Base-by-base conservation (phyloP, 1,139 yeast genomes). In the Entelexis paramagnoliae region DNA sequence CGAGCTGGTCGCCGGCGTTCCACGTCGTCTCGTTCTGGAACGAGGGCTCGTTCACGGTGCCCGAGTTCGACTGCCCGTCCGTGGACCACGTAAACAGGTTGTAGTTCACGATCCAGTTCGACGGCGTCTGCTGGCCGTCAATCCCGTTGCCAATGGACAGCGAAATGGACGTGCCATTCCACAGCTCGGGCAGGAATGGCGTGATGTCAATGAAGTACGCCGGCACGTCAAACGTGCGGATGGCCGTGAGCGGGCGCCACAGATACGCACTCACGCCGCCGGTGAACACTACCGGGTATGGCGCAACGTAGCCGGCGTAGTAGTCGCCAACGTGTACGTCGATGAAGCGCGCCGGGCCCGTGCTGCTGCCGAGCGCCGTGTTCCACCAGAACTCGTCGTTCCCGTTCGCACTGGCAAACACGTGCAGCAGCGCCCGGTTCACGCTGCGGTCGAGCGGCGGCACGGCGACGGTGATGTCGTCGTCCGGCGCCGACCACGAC, bases 361-460 rank as follows among this genome's bases (percentile, higher is more conserved):
- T 41, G 24, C 39, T 28, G 24, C 39, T 28, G 24, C 40, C 38
- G 11, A 33, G 52, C 4, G 45, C 11, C 14, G 51, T 13, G 41
- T 57, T 52, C 66, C 82, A 86, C 94, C 94, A 86, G 62, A 83
- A 83, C 66, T 87, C 95, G 64, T 86, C 95, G 40, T 76, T 79
- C 1, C 80, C 80, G 61, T 82, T 84, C 2, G 93, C 95, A 19
- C 86, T 79, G 3, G 85, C 78, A 60, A 78, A 80, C 4, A 86
- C 64, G 9, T 83, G 75, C 38, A 85, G 66, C 46, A 71, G 70
- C 40, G 78, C 78, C 51, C 80, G 72, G 11, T 83, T 52, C 16
- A 54, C 58, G 8, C 49, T 40, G 30, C 49, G 42, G 22, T 46
- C 58, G 7, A 56, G 50, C 9, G 57, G 48, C 4, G 51, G 51